Percentiles rank a stretch among this genome's conserved stretches.
phyloP scores from a whole-genome alignment of 345 rosid genomes.

The Leavenworthia alabamica region DNA sequence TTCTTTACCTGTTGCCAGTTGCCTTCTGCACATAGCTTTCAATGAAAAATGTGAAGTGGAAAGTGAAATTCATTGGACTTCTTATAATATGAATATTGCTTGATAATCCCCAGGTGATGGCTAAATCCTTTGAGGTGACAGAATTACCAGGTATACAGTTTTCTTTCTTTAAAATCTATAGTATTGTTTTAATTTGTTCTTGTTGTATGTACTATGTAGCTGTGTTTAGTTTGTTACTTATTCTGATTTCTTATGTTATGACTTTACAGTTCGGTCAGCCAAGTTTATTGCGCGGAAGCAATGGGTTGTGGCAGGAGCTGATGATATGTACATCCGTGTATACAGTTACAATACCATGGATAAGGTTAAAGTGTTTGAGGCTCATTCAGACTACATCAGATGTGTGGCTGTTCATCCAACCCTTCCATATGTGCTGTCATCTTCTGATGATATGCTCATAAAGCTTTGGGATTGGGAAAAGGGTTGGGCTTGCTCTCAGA shows the following conservation, averaged over 20 bases:
- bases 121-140: conserved; percentile 82
- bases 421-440: conserved; percentile 81
- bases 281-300: conserved; percentile 80
- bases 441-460: conserved; percentile 98
- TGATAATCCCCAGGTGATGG: conserved; percentile 50
- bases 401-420: conserved; percentile 93
- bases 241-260: neutral
- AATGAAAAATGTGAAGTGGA: neutral
- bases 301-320: conserved; percentile 97
- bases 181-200: neutral
- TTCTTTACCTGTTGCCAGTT: neutral
- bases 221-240: conserved; percentile 5
- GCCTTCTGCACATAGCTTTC: neutral
- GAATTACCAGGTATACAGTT: conserved; percentile 67
- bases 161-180: neutral
- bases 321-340: conserved; percentile 85
- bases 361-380: conserved; percentile 88
- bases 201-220: neutral
- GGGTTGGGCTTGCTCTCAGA: conserved; percentile 87
- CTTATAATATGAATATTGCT: conserved; percentile 13
- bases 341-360: conserved; percentile 92
- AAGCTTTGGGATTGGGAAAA: conserved; percentile 99
- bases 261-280: conserved; percentile 81
- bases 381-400: conserved; percentile 93
- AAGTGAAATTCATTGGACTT: neutral